Conservation (phyloP, 805 yeast species). For the Candida boidinii region DNA sequence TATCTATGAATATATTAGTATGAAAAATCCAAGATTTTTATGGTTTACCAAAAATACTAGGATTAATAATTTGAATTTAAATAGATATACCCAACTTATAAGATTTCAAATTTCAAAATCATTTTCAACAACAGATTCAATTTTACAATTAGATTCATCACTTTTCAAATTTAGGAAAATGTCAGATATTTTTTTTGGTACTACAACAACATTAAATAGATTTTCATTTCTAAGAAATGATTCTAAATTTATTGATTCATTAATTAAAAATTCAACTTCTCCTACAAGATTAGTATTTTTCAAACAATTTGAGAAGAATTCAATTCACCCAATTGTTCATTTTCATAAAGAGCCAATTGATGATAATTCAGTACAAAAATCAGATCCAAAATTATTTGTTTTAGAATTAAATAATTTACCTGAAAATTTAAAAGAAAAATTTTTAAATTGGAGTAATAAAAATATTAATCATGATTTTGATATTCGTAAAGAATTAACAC, state of each 20-base stretch:
- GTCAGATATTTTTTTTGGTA: constrained; percentile 19
- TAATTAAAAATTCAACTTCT: constrained; percentile 22
- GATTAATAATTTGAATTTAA: no score
- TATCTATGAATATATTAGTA: no score
- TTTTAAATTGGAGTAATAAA: constrained; percentile 14
- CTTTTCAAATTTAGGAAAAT: constrained; percentile 7
- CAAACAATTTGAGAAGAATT: constrained; percentile 18
- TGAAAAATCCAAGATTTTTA: no score
- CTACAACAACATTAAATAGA: constrained; percentile 42
- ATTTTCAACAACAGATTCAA: no score
- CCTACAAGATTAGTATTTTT: constrained; percentile 43
- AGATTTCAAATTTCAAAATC: no score
- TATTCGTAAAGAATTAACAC: constrained; percentile 13
- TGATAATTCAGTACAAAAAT: background rate
- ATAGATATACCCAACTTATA: no score
- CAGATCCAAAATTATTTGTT: constrained; percentile 5
- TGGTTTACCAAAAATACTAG: no score
- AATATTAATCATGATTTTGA: constrained; percentile 7
- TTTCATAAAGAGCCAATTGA: constrained; percentile 9
- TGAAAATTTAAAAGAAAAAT: constrained; percentile 4
- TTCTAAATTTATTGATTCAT: constrained; percentile 32
- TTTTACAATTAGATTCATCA: no score
- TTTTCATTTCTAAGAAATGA: constrained; percentile 58
- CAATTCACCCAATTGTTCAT: constrained; percentile 11
- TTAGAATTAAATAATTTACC: constrained; percentile 10